Evolutionary conservation across 129 eudicot genomes (phyloP), one percentile per base, ranked within the genome.

Genomic region (Kitagawia praeruptora): DNA sequence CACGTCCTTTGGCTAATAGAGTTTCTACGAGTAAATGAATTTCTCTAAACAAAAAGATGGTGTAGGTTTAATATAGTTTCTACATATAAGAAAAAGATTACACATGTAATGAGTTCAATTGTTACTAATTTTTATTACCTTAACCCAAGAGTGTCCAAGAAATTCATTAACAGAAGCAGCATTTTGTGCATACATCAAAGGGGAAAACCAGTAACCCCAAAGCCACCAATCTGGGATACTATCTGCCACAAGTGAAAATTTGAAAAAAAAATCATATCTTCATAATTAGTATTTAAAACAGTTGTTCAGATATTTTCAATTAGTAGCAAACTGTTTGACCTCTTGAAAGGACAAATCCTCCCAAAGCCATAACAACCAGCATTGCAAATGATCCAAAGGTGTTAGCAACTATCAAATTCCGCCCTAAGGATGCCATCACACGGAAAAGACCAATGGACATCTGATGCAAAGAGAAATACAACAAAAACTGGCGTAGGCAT

Each of bases 131-230:
- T 25, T 45, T 8, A 54, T 44, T 83, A 87, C 97, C 91, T 87
- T 89, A 75, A 84, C 53, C 97, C 97, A 91, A 74, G 90, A 79
- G 78, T 82, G 80, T 41, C 98, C 97, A 46, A 87, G 89, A 77
- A 94, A 91, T 84, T 94, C 98, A 85, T 94, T 94, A 4, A 91
- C 97, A 0, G 96, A 89, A 88, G 91, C 90, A 73, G 97, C 98
- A 83, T 88, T 94, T 81, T 91, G 97, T 46, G 97, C 97, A 84
- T 94, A 94, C 98, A 91, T 94, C 87, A 94, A 85, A 56, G 98
- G 98, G 69, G 98, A 94, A 84, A 90, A 74, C 98, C 98, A 94
- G 79, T 94, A 91, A 87, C 98, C 98, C 98, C 98, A 94, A 12
- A 94, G 92, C 98, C 98, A 94, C 98, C 98, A 94, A 72, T 84